A percentile compares a stretch with the other conserved stretches of the same genome.
Evolutionary conservation across 257 asterid genomes (phyloP).

Genomic region (Leonotis leonurus): DNA sequence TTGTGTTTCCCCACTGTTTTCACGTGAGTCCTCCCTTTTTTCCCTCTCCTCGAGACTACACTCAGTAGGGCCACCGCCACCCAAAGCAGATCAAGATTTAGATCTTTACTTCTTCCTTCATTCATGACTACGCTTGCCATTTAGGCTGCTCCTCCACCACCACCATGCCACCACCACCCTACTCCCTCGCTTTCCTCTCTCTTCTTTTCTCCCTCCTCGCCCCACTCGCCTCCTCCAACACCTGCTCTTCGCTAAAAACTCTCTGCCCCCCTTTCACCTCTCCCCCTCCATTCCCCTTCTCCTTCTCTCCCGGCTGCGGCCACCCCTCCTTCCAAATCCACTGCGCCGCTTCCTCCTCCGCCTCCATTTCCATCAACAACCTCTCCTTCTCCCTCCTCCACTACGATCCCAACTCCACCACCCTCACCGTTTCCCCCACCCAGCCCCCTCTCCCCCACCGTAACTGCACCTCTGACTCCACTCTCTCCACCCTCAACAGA

Average conservation of each 20-base stretch:
- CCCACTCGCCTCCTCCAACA: constrained; percentile 17
- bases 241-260: constrained; percentile 24
- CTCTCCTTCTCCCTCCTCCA: constrained; percentile 44
- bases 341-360: constrained; percentile 38
- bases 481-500: constrained; percentile 33
- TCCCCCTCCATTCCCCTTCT: constrained; percentile 72
- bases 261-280: constrained; percentile 73
- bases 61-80: constrained; percentile 23
- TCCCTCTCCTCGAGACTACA: constrained; percentile 29
- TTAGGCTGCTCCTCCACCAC: constrained; percentile 25
- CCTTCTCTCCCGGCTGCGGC: constrained; percentile 76
- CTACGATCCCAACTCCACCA: constrained; percentile 52
- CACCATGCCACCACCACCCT: constrained; percentile 23
- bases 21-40: constrained; percentile 48
- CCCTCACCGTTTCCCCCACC: constrained; percentile 49
- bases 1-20: constrained; percentile 40
- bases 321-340: constrained; percentile 83
- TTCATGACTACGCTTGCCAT: constrained; percentile 20
- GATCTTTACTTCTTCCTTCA: constrained; percentile 24
- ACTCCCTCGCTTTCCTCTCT: constrained; percentile 20
- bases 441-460: constrained; percentile 9
- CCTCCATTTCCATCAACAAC: constrained; percentile 55
- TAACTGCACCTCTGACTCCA: constrained; percentile 40
- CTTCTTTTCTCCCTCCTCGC: constrained; percentile 14
- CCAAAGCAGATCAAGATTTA: constrained; percentile 30